A percentile compares a stretch with the other conserved stretches of the same genome.
phyloP scores from a whole-genome alignment of 805 yeast genomes.

The Pichia insulana region DNA sequence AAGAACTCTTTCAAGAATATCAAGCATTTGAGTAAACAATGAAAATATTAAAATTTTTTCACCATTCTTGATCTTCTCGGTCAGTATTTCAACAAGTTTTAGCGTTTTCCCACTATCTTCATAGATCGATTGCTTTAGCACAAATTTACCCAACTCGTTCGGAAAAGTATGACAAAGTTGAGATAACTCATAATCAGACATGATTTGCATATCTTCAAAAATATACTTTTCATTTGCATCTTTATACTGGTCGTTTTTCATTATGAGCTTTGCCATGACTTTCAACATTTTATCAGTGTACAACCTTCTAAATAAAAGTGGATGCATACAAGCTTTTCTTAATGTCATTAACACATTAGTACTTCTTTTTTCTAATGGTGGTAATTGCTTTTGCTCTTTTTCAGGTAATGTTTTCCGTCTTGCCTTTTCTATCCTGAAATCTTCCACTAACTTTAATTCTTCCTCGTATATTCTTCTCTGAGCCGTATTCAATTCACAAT shows the following conservation, averaged over 20 bases:
- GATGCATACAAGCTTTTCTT: constrained; percentile 90
- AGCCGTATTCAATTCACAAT: constrained; percentile 51
- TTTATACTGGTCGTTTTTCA: constrained; percentile 68
- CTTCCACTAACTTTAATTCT: constrained; percentile 41
- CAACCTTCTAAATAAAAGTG: constrained; percentile 64
- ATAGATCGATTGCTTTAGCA: constrained; percentile 43
- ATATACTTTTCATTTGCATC: constrained; percentile 74
- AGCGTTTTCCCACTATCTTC: constrained; percentile 67
- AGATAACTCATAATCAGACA: constrained; percentile 87
- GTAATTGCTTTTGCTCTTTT: constrained; percentile 28
- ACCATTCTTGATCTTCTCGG: constrained; percentile 43
- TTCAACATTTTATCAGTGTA: constrained; percentile 49
- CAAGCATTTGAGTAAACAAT: constrained; percentile 85
- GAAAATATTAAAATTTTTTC: constrained; percentile 79
- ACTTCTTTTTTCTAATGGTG: constrained; percentile 18
- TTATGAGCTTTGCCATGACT: constrained; percentile 69
- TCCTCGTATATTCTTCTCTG: constrained; percentile 55
- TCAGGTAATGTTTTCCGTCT: constrained; percentile 30
- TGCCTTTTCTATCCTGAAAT: constrained; percentile 35
- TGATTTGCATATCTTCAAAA: constrained; percentile 87
- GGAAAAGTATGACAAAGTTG: constrained; percentile 67
- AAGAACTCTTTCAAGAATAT: constrained; percentile 72
- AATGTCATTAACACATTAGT: constrained; percentile 78
- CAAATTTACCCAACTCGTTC: constrained; percentile 44
- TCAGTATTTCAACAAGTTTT: constrained; percentile 48